phyloP scores from a whole-genome alignment of 1,284 basidiomycete species.

The Rhodotorula glutinis region DNA sequence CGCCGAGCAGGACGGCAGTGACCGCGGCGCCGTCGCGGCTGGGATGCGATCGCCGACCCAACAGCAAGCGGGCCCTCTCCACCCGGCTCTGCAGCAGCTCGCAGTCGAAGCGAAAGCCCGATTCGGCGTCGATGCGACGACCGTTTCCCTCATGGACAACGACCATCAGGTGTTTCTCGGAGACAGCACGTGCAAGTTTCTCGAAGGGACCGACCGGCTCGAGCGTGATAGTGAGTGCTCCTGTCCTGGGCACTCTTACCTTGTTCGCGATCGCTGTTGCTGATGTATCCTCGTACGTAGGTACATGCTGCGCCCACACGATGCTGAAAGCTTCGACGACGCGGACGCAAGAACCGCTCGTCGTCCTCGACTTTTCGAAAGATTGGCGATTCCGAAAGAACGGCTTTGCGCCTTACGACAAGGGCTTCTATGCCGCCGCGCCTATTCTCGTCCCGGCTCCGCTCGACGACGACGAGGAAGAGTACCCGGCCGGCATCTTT shows the following conservation, averaged over 20 bases:
- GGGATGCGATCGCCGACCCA: not conserved
- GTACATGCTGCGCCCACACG: slow-evolving; percentile 31
- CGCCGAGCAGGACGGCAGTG: too few relatives aligned
- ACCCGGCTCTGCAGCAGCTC: slow-evolving; percentile 22
- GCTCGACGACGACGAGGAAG: slow-evolving; percentile 25
- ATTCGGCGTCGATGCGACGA: slow-evolving; percentile 27
- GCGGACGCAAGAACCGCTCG: slow-evolving; percentile 28
- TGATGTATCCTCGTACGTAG: not conserved
- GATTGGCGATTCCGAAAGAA: slow-evolving; percentile 36
- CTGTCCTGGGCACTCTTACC: too few relatives aligned
- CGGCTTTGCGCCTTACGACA: slow-evolving; percentile 25
- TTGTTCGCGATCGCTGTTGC: too few relatives aligned
- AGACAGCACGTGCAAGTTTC: slow-evolving; percentile 17
- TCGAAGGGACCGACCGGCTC: not conserved
- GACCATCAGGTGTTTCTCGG: slow-evolving; percentile 33
- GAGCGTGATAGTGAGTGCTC: slow-evolving; percentile 24
- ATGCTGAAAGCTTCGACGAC: slow-evolving; percentile 32
- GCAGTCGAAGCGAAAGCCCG: slow-evolving; percentile 20
- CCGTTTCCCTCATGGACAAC: slow-evolving; percentile 33
- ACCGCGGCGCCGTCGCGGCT: too few relatives aligned
- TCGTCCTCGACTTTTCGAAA: slow-evolving; percentile 32
- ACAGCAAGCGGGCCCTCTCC: slow-evolving; percentile 9
- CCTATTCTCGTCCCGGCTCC: slow-evolving; percentile 35
- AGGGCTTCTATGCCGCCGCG: slow-evolving; percentile 36
- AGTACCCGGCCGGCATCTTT: slow-evolving; percentile 34